Base-by-base conservation (phyloP, 495 filamentous ascomycete genomes). In the Aspergillus sclerotiicarbonarius region DNA sequence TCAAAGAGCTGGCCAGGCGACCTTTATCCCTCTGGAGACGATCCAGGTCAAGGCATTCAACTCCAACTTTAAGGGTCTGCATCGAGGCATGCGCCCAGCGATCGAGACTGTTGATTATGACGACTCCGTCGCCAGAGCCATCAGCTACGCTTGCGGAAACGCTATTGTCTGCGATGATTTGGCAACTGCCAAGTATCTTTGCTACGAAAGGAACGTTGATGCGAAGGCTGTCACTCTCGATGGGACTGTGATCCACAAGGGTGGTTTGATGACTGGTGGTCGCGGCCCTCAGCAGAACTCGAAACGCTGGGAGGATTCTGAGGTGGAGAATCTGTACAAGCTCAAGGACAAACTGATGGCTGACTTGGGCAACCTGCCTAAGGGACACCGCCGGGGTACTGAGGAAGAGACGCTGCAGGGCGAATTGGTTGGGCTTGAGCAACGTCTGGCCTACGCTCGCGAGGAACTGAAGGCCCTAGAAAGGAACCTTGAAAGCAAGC, bases 41-140 rank as follows among this genome's bases (percentile, higher is more conserved):
- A 96, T 99, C 66, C 94, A 97, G 62, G 90, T 96, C 65, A 91
- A 88, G 65, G 84, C 89, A 9, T 81, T 91, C 55, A 94, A 95
- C 67, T 90, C 91, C 12, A 92, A 89, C 61, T 71, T 98, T 43
- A 97, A 97, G 74, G 90, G 92, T 43, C 88, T 96, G 69, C 82
- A 91, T 53, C 85, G 87, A 13, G 89, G 87, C 8, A 87, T 88
- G 83, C 87, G 95, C 21, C 84, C 95, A 58, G 95, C 94, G 0
- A 93, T 99, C 57, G 94, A 99, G 68, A 93, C 92, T 2, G 92
- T 99, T 57, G 91, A 96, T 59, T 99, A 95, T 60, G 94, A 98
- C 62, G 80, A 84, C 20, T 84, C 84, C 1, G 81, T 96, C 47
- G 90, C 96, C 69, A 86, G 94, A 48, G 95, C 94, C 3, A 96